phyloP scores from a whole-genome alignment of 345 rosid species.

The Hypericum perforatum region DNA sequence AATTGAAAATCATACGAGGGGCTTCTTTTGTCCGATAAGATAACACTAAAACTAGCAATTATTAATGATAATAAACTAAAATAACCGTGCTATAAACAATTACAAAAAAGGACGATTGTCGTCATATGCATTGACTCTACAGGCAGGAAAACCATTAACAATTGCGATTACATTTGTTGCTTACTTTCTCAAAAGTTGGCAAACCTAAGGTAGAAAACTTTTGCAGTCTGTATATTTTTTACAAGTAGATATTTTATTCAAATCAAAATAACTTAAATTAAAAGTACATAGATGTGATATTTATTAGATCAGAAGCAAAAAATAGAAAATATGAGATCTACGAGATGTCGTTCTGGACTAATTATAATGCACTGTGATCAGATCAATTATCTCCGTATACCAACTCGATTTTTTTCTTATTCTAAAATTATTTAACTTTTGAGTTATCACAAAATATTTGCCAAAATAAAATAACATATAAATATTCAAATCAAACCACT shows the following conservation, averaged over 20 bases:
- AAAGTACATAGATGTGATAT: no score
- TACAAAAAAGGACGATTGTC: conserved; percentile 17
- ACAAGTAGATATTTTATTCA: neutral
- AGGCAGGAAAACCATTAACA: conserved; percentile 10
- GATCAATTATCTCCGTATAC: no score
- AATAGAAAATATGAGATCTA: no score
- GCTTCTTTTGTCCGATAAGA: neutral
- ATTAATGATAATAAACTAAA: conserved; percentile 1
- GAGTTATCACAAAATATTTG: no score
- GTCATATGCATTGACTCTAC: conserved; percentile 26
- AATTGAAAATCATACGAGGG: no score
- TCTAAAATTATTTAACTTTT: no score
- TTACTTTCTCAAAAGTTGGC: conserved; percentile 37
- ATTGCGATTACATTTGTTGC: neutral
- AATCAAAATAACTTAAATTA: neutral
- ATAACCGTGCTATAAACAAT: neutral
- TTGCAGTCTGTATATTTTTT: conserved; percentile 14
- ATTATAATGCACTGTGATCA: no score
- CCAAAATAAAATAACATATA: no score
- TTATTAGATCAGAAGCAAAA: no score
- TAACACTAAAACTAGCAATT: conserved; percentile 1
- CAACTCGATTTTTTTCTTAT: no score
- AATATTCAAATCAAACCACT: no score
- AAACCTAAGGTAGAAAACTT: conserved; percentile 22
- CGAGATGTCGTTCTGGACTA: no score